These are phyloP conservation scores for Trichoderma oligosporum DNA, from an alignment of 2,329 filamentous ascomycete genomes.

Conservation along the genomic window DNA sequence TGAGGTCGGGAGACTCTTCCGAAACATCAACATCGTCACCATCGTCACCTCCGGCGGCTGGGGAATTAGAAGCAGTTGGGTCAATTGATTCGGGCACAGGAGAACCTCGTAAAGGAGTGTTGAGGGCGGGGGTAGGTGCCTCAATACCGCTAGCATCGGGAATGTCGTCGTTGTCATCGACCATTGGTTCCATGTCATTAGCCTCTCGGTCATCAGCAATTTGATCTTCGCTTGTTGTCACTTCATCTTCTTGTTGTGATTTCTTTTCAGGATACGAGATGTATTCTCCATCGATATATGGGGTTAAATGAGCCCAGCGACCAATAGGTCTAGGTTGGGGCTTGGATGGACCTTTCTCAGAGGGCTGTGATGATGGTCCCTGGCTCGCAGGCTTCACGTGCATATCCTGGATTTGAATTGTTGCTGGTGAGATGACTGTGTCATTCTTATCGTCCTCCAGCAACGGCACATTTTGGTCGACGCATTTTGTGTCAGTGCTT, in stretches of 20 bases:
- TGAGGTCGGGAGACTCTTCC: slow-evolving; percentile 31
- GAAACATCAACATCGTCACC: slow-evolving; percentile 36
- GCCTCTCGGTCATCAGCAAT: slow-evolving; percentile 31
- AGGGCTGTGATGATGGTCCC: neutral
- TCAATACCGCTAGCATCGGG: slow-evolving; percentile 31
- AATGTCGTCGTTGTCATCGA: slow-evolving; percentile 31
- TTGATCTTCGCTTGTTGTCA: slow-evolving; percentile 28
- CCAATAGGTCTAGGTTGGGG: slow-evolving; percentile 32
- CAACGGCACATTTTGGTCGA: neutral
- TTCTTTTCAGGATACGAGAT: slow-evolving; percentile 40
- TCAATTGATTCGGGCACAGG: slow-evolving; percentile 39
- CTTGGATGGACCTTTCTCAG: slow-evolving; percentile 21
- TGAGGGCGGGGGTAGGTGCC: slow-evolving; percentile 36
- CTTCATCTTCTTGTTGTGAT: slow-evolving; percentile 32
- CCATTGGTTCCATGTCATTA: slow-evolving; percentile 20
- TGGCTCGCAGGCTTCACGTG: neutral
- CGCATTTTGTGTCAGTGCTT: slow-evolving; percentile 6
- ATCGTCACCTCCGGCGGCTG: slow-evolving; percentile 37
- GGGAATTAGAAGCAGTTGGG: slow-evolving; percentile 37
- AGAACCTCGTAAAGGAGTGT: slow-evolving; percentile 39
- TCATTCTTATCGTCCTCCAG: neutral
- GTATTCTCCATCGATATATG: slow-evolving; percentile 40
- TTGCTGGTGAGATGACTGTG: neutral
- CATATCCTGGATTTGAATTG: neutral
- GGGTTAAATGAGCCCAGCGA: slow-evolving; percentile 39